Evolutionary conservation across 1,284 basidiomycete genomes (phyloP), one percentile per base, ranked within the genome.

Genomic region (Neotropicomus parvogracilis): DNA sequence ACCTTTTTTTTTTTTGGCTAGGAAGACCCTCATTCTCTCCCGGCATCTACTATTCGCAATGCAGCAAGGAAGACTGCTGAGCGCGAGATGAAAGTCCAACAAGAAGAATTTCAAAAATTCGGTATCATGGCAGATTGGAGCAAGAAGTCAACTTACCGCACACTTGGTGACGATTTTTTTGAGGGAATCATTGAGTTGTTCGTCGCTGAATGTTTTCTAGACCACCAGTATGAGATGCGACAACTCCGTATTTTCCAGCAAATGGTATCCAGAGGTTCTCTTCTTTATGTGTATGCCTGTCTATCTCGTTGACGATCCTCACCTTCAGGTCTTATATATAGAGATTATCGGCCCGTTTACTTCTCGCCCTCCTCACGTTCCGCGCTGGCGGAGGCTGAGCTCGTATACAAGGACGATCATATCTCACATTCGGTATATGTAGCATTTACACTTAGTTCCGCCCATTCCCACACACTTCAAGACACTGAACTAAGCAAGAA

Each of bases 361-460:
- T 99, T 92, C 69, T 98, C 95, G 0, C 95, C 95, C 0, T 97
- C 94, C 0, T 95, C 95, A 3, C 81, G 81, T 11, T 97, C 97
- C 1, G 95, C 95, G 0, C 73, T 99, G 5, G 97, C 95, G 1
- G 95, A 99, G 70, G 93, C 95, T 0, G 95, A 99, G 65, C 75
- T 99, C 21, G 80, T 85, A 37, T 98, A 98, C 70, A 83, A 83
- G 50, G 94, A 97, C 32, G 81, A 90, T 56, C 93, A 97, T 66
- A 72, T 84, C 37, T 95, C 93, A 1, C 83, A 87, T 55, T 91
- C 92, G 1, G 91, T 91, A 29, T 98, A 92, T 58, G 89, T 97
- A 26, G 72, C 78, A 0, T 95, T 97, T 66, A 73, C 78, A 4
- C 66, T 94, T 14, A 72, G 78, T 47, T 39, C 45, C 33, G 4